Conservation (phyloP, 2,329 filamentous ascomycete species). For the Trichoderma oligosporum region DNA sequence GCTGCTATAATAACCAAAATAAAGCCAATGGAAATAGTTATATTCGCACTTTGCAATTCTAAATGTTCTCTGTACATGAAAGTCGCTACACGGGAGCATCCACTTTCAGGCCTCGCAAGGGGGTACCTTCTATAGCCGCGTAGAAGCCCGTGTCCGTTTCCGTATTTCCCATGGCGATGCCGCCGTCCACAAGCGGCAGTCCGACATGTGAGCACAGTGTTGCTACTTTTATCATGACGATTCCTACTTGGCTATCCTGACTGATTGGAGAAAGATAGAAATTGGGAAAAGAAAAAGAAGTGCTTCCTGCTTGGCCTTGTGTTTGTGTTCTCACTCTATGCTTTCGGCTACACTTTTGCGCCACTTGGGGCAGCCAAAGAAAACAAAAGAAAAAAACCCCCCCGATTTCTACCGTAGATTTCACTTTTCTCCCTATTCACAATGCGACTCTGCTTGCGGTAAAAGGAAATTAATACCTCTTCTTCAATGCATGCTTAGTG, state of each 20-base stretch:
- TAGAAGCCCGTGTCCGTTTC: slow-evolving; percentile 1
- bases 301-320: not conserved
- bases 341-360: slow-evolving; percentile 12
- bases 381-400: not conserved
- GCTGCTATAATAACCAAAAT: too few relatives aligned
- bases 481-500: not conserved
- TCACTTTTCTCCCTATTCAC: not conserved
- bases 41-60: too few relatives aligned
- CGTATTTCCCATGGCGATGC: not conserved
- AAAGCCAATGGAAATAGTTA: too few relatives aligned
- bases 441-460: slow-evolving; percentile 2
- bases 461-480: slow-evolving; percentile 15
- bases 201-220: slow-evolving; percentile 17
- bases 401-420: not conserved
- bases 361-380: not conserved
- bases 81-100: not conserved
- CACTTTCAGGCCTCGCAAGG: not conserved
- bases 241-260: not conserved
- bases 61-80: not conserved
- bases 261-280: not conserved
- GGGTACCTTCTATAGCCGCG: not conserved
- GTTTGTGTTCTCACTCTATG: not conserved
- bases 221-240: not conserved
- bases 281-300: not conserved
- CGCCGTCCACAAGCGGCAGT: slow-evolving; percentile 15